phyloP scores from a whole-genome alignment of 2,329 filamentous ascomycete species.

The Monilinia polystroma region DNA sequence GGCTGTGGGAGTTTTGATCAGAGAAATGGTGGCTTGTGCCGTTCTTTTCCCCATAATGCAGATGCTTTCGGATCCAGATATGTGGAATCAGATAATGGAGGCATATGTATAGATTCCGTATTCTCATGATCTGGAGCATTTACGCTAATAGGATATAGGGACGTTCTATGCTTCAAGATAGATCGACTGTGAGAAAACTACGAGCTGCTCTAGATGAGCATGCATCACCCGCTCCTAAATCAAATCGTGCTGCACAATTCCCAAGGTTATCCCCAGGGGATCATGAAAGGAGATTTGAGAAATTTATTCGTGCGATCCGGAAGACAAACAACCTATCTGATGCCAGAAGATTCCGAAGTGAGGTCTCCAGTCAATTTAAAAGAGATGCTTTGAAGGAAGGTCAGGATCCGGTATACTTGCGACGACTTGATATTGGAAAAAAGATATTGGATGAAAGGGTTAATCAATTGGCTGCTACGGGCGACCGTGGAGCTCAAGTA shows the following conservation, averaged over 20 bases:
- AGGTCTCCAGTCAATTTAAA: slow-evolving; percentile 88
- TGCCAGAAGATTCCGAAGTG: slow-evolving; percentile 85
- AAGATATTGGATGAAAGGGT: slow-evolving; percentile 87
- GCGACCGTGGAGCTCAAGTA: slow-evolving; percentile 43
- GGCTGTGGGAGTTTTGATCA: slow-evolving; percentile 75
- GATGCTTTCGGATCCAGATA: slow-evolving; percentile 85
- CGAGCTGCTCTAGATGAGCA: slow-evolving; percentile 92
- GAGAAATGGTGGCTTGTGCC: slow-evolving; percentile 91
- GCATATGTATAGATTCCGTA: slow-evolving; percentile 56
- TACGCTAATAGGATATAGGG: slow-evolving; percentile 49
- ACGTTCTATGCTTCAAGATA: slow-evolving; percentile 84
- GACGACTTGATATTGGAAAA: slow-evolving; percentile 89
- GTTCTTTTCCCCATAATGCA: slow-evolving; percentile 80
- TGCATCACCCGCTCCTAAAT: slow-evolving; percentile 74
- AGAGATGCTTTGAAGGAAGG: slow-evolving; percentile 75
- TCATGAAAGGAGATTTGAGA: slow-evolving; percentile 89
- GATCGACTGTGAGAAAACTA: slow-evolving; percentile 89
- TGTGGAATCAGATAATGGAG: slow-evolving; percentile 96
- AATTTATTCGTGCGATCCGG: slow-evolving; percentile 85
- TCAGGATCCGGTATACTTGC: slow-evolving; percentile 82
- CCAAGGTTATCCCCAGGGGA: slow-evolving; percentile 79
- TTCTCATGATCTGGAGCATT: neutral
- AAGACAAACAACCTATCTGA: slow-evolving; percentile 91
- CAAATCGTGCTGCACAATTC: slow-evolving; percentile 64
- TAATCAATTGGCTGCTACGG: slow-evolving; percentile 70